A percentile compares a stretch with the other conserved stretches of the same genome.
phyloP scores from a whole-genome alignment of 192 early-diverging fungal species.

The Coemansia sp. region DNA sequence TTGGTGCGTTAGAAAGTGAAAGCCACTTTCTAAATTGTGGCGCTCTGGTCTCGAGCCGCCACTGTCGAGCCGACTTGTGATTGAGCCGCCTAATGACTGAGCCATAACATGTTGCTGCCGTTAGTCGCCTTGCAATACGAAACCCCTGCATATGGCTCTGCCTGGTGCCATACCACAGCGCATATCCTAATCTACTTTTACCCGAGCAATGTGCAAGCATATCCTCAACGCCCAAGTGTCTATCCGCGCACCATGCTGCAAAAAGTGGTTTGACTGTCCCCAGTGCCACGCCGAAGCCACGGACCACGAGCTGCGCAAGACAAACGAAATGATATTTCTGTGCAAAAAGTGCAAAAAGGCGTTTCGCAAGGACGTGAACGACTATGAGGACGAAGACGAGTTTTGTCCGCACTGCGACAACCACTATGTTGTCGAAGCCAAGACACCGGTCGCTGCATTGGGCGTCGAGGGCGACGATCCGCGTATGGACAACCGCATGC shows the following conservation, averaged over 20 bases:
- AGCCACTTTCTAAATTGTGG: background rate
- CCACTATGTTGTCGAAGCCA: slow-evolving; percentile 91
- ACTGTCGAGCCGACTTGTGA: background rate
- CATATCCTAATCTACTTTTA: background rate
- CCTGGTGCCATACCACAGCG: background rate
- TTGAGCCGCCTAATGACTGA: background rate
- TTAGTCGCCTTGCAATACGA: too few species aligned
- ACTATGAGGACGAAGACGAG: slow-evolving; percentile 94
- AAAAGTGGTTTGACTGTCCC: slow-evolving; percentile 95
- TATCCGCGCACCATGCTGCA: slow-evolving; percentile 91
- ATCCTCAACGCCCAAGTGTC: slow-evolving; percentile 95
- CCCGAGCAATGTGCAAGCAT: slow-evolving; percentile 86
- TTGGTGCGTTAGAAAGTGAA: background rate
- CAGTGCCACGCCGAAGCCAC: slow-evolving; percentile 85
- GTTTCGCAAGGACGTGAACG: slow-evolving; percentile 86
- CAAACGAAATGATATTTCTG: slow-evolving; percentile 89
- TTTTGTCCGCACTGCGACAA: slow-evolving; percentile 99
- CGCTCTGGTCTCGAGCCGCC: background rate
- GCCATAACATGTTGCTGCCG: background rate
- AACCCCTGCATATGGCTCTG: too few species aligned
- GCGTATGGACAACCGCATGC: slow-evolving; percentile 67
- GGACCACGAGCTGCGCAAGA: slow-evolving; percentile 75
- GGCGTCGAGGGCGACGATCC: slow-evolving; percentile 94
- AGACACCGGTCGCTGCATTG: slow-evolving; percentile 78
- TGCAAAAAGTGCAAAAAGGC: slow-evolving; percentile 99